These are phyloP conservation scores for Lachnellula occidentalis DNA, from an alignment of 2,329 filamentous ascomycete species.

Conservation along the genomic window DNA sequence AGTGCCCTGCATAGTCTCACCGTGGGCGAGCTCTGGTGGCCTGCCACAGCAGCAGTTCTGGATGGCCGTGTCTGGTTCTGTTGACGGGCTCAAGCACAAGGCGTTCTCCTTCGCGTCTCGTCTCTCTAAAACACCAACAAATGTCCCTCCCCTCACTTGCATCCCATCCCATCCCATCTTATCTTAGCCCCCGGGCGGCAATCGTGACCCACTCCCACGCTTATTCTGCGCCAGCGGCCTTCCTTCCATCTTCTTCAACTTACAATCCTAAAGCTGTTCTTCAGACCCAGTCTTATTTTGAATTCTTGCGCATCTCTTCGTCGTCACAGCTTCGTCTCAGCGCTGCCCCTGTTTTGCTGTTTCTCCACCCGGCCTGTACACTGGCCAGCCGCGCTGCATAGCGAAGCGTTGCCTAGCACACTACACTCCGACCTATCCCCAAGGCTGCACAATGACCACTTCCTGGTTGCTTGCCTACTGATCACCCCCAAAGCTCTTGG, in stretches of 20 bases:
- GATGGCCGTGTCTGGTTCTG: not conserved
- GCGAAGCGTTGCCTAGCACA: constrained; percentile 5
- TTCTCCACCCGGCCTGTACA: not conserved
- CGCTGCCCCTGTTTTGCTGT: not conserved
- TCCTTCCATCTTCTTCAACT: not conserved
- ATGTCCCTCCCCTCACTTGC: not conserved
- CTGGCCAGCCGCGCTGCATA: constrained; percentile 9
- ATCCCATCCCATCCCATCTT: constrained; percentile 6
- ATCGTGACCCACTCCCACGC: constrained; percentile 6
- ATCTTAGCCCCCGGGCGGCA: constrained; percentile 16
- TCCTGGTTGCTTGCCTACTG: constrained; percentile 20
- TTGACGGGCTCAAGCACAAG: constrained; percentile 1
- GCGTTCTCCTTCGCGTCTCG: not conserved
- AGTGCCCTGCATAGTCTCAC: not conserved
- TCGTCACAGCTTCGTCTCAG: not conserved
- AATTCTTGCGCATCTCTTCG: not conserved
- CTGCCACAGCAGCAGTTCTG: not conserved
- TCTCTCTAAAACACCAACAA: not conserved
- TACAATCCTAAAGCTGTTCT: not conserved
- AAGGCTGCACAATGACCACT: constrained; percentile 27
- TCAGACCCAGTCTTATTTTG: not conserved
- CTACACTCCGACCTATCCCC: constrained; percentile 5
- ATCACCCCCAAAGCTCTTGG: constrained; percentile 16
- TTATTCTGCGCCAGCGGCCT: constrained; percentile 1
- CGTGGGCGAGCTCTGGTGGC: not conserved